phyloP scores from a whole-genome alignment of 768 basidiomycete genomes.

The Calocybe indica region DNA sequence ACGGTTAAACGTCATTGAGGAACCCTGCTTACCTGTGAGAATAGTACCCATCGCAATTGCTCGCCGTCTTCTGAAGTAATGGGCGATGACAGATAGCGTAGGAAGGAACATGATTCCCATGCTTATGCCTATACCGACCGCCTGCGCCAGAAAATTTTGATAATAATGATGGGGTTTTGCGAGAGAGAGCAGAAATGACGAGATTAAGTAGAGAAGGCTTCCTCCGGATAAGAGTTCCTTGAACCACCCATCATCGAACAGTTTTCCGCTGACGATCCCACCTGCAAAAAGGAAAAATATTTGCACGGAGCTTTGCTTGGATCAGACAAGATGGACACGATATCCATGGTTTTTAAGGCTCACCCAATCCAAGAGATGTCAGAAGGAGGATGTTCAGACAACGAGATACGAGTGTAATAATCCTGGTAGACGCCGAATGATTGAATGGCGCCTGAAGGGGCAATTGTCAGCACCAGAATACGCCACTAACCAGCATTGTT shows the following conservation, averaged over 20 bases:
- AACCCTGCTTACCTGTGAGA: conserved; percentile 31
- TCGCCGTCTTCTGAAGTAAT: conserved; percentile 43
- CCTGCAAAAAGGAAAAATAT: conserved; percentile 42
- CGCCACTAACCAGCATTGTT: no score
- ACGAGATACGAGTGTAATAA: conserved; percentile 28
- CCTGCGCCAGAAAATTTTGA: conserved; percentile 52
- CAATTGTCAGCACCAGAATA: no score
- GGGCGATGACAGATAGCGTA: conserved; percentile 41
- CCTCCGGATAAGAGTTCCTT: conserved; percentile 33
- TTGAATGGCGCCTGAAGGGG: conserved; percentile 27
- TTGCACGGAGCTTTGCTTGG: conserved; percentile 33
- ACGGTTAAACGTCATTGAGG: neutral
- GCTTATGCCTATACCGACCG: conserved; percentile 50
- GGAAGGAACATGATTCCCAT: conserved; percentile 53
- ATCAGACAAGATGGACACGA: no score
- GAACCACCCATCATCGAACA: conserved; percentile 47
- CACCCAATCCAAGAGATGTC: no score
- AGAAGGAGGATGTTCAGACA: no score
- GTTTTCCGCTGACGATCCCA: conserved; percentile 35
- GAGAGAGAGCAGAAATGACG: conserved; percentile 48
- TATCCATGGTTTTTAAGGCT: no score
- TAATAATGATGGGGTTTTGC: conserved; percentile 41
- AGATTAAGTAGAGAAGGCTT: conserved; percentile 34
- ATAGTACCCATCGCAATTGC: conserved; percentile 54
- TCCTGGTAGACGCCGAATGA: conserved; percentile 48